Base-by-base conservation (phyloP, 805 yeast genomes). In the Barnettozyma salicaria region DNA sequence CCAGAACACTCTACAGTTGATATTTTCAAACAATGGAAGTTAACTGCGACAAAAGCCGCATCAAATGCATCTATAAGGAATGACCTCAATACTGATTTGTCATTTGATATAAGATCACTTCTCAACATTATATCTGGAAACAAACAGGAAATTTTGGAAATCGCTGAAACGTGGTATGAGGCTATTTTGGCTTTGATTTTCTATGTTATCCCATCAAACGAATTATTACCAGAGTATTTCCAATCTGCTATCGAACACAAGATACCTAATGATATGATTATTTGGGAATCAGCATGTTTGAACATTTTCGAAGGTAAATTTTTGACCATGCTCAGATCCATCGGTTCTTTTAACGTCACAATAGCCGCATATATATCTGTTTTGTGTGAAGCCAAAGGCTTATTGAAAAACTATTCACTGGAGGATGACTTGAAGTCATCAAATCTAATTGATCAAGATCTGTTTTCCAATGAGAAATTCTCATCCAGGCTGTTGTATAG, bases 101-200 rank as follows among this genome's bases (percentile, higher is more conserved):
- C 61, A 5, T 57, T 53, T 27, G 41, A 45, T 36, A 46, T 66
- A 18, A 58, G 51, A 42, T 55, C 56, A 19, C 51, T 62, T 6
- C 41, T 67, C 19, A 39, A 51, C 12, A 43, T 67, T 14, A 38
- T 66, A 1, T 51, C 66, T 22, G 72, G 72, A 14, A 55, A 63
- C 32, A 58, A 63, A 33, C 47, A 51, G 26, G 64, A 76, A 4
- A 80, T 80, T 17, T 53, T 74, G 4, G 62, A 64, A 12, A 65
- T 63, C 48, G 70, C 84, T 12, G 62, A 64, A 6, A 58, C 74
- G 0, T 83, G 94, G 94, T 81, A 78, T 52, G 92, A 83, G 50
- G 65, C 78, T 11, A 67, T 75, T 27, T 60, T 69, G 27, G 74
- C 76, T 7, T 64, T 78, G n/a, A 53, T 76, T 8, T 58, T 78